Evolutionary conservation across 2,329 filamentous ascomycete genomes (phyloP), one percentile per base, ranked within the genome.

Genomic region (Paracamarosporium sp.): DNA sequence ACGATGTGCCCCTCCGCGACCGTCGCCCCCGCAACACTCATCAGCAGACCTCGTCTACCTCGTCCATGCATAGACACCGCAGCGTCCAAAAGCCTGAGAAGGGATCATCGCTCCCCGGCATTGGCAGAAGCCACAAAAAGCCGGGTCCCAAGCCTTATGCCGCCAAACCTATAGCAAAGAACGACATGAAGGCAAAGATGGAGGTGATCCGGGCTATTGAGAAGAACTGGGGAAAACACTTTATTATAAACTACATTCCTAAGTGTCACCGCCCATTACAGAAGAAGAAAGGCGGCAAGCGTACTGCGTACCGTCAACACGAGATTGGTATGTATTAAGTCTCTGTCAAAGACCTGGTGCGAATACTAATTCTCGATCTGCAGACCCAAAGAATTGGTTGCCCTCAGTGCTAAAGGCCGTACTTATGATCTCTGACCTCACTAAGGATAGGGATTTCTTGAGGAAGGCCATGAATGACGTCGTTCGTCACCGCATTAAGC

Each of bases 311-410:
- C 38, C 67, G 69, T 2, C 40, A 57, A 12, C 66, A 68, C 20
- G 69, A 74, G 55, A 61, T 55, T 2, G 27, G 48, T 51, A 41
- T 13, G 48, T 28, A 28, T 2, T 17, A 2, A 22, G 2, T 4
- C 15, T 25, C 1, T 38, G 12, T n/a, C 25, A 25, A 0, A 13
- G 4, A 15, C 11, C n/a, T 11, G 1, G 4, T 11, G 28, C 15
- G n/a, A 2, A n/a, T 30, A n/a, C 36, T 51, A 2, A 51, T 17
- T 8, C 22, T 28, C 6, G 3, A 41, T 13, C n/a, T 17, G 5
- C 24, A 51, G 61, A 73, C 36, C 69, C 71, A 4, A 69, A 62
- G 61, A 68, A 72, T 1, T 74, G 72, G 72, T 53, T 64, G 1
- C 70, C 71, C 0, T 64, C 62, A 0, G 61, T 71, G 2, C 66